Conservation (phyloP, 257 asterid genomes). For the Striga asiatica region DNA sequence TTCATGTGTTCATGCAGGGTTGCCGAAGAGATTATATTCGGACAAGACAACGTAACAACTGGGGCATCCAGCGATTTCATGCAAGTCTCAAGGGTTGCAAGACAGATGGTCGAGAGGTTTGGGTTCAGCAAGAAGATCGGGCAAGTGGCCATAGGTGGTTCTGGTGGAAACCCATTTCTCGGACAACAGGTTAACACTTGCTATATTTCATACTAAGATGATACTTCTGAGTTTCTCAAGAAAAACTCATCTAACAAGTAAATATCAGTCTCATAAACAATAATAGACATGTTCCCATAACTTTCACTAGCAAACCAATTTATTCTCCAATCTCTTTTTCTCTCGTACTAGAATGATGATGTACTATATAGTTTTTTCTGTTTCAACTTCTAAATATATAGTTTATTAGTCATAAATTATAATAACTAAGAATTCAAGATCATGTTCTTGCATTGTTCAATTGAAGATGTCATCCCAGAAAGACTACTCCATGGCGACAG, state of each 20-base stretch:
- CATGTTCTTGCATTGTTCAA: not conserved
- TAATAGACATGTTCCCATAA: too few species aligned
- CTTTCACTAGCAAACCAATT: too few species aligned
- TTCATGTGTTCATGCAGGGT: constrained; percentile 33
- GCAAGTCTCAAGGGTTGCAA: constrained; percentile 97
- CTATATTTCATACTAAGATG: not conserved
- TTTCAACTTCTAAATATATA: too few species aligned
- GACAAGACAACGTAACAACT: constrained; percentile 81
- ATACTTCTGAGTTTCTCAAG: not conserved
- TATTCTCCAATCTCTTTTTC: too few species aligned
- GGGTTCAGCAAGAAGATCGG: constrained; percentile 98
- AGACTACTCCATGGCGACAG: constrained; percentile 99
- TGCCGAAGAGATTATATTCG: constrained; percentile 88
- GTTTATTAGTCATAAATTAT: too few species aligned
- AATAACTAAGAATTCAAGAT: too few species aligned
- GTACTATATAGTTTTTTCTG: too few species aligned
- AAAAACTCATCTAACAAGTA: too few species aligned
- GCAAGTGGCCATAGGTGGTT: constrained; percentile 87
- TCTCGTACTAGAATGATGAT: too few species aligned
- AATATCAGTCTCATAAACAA: too few species aligned
- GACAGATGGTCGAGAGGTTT: constrained; percentile 97
- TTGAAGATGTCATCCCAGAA: constrained; percentile 56
- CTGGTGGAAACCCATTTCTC: constrained; percentile 88
- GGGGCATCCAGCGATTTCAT: constrained; percentile 99
- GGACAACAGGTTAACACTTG: constrained; percentile 65